Evolutionary conservation across 202 grass and related monocot genomes (phyloP), one percentile per base, ranked within the genome.

Genomic region (Alloteropsis angusta): DNA sequence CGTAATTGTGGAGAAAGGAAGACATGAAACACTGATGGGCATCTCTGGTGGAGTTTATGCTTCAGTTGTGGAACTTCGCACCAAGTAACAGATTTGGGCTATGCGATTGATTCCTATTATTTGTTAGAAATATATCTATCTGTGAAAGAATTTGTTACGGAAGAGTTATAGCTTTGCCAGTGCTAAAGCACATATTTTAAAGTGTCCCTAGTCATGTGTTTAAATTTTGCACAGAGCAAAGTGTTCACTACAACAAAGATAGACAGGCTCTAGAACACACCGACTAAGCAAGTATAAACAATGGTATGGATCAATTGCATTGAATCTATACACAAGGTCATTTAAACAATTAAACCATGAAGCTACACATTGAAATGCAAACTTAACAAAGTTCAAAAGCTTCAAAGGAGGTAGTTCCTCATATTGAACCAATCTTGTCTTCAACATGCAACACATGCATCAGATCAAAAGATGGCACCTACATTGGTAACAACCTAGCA

Each of bases 1-100:
- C 9, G 44, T 23, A 47, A 75, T 93, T 11, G 87, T 77, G 9
- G 83, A 83, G 50, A 83, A 84, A 63, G 90, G 90, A 48, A 82
- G 44, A 2, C 90, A 92, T 21, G 76, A 84, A 9, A 35, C 5
- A 38, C 71, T 92, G 19, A 81, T 89, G 46, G 71, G 45, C 6
- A 11, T 50, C 41, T n/a, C 83, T 71, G 71, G 74, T 45, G 90
- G 90, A 14, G 83, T 44, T 22, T 92, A 89, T 74, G 65, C 86
- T 61, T 86, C 90, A 15, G 75, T 92, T 18, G 76, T 86, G 57
- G 83, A 85, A 43, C 75, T 84, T 28, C 49, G 54, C 28, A 71
- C 26, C 44, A 19, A 6, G 66, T 69, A 48, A 64, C 13, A 46
- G 3, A 13, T 55, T 28, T 5, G 3, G 11, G n/a, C 15, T 30